A percentile compares a stretch with the other conserved stretches of the same genome.
phyloP scores from a whole-genome alignment of 495 filamentous ascomycete genomes.

The Aspergillus carlsbadensis region DNA sequence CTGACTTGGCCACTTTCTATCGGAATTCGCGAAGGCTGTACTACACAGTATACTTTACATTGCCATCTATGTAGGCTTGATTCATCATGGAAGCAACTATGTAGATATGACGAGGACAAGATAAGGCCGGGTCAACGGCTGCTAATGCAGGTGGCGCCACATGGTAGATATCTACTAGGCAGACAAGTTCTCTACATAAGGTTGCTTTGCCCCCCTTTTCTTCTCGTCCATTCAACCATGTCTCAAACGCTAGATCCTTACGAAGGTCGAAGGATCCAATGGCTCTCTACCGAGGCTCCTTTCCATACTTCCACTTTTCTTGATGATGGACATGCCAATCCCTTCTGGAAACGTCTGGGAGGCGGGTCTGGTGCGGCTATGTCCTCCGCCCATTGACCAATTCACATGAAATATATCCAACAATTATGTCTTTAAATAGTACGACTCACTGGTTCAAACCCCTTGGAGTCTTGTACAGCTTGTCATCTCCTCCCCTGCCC shows the following conservation, averaged over 20 bases:
- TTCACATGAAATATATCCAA: not conserved
- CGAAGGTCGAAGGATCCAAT: not conserved
- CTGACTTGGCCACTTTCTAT: not conserved
- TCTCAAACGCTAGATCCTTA: not conserved
- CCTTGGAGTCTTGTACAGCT: not conserved
- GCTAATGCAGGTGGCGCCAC: constrained; percentile 19
- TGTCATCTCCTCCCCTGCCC: not conserved
- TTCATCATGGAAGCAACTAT: not conserved
- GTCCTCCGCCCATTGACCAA: constrained; percentile 2
- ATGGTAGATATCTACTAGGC: constrained; percentile 1
- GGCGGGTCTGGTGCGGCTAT: constrained; percentile 10
- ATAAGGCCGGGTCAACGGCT: constrained; percentile 3
- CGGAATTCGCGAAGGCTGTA: not conserved
- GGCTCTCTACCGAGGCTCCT: not conserved
- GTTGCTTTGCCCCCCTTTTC: not conserved
- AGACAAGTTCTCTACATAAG: not conserved
- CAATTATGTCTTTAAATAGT: constrained; percentile 1
- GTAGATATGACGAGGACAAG: not conserved
- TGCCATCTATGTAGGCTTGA: not conserved
- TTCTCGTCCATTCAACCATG: not conserved
- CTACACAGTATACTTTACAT: not conserved
- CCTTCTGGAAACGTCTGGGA: constrained; percentile 17
- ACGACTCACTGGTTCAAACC: not conserved
- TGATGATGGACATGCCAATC: constrained; percentile 18
- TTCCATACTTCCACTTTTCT: not conserved